These are phyloP conservation scores for Ceratopteris richardii DNA, from an alignment of 75 land plant species.

Conservation along the genomic window DNA sequence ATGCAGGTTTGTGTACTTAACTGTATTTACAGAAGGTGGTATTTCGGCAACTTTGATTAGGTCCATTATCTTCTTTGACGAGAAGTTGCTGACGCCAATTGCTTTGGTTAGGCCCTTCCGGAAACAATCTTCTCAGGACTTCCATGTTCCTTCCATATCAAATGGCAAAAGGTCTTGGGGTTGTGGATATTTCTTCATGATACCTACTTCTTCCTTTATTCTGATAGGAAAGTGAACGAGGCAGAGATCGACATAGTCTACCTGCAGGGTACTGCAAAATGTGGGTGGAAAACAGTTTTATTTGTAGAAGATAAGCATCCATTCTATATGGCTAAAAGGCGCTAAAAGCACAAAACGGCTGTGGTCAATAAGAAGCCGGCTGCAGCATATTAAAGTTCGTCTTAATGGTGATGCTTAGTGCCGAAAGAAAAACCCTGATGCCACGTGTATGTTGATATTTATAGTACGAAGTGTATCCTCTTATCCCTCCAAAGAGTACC, in stretches of 20 bases:
- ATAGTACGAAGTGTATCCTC: too few species aligned
- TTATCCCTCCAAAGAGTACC: too few species aligned
- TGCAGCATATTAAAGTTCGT: too few species aligned
- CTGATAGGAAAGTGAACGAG: conserved; percentile 75
- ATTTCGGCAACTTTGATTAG: conserved; percentile 33
- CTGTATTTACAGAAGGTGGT: conserved; percentile 58
- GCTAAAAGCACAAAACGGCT: too few species aligned
- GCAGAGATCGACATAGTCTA: conserved; percentile 73
- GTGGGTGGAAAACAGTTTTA: too few species aligned
- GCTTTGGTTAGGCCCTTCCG: conserved; percentile 31
- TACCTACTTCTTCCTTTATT: conserved; percentile 25
- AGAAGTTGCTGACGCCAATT: conserved; percentile 67
- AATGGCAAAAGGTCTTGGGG: conserved; percentile 28
- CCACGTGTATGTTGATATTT: too few species aligned
- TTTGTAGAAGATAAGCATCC: too few species aligned
- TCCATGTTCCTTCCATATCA: conserved; percentile 41
- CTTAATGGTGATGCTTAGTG: too few species aligned
- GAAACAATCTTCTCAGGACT: conserved; percentile 37
- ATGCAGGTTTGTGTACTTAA: not conserved
- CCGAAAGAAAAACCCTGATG: too few species aligned
- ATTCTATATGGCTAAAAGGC: too few species aligned
- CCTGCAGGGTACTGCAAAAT: conserved; percentile 39
- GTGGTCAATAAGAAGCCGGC: too few species aligned
- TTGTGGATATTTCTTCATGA: not conserved
- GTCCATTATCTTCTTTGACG: conserved; percentile 23